These are phyloP conservation scores for Sporothrix brunneoviolacea DNA, from an alignment of 2,329 filamentous ascomycete species.

Conservation along the genomic window DNA sequence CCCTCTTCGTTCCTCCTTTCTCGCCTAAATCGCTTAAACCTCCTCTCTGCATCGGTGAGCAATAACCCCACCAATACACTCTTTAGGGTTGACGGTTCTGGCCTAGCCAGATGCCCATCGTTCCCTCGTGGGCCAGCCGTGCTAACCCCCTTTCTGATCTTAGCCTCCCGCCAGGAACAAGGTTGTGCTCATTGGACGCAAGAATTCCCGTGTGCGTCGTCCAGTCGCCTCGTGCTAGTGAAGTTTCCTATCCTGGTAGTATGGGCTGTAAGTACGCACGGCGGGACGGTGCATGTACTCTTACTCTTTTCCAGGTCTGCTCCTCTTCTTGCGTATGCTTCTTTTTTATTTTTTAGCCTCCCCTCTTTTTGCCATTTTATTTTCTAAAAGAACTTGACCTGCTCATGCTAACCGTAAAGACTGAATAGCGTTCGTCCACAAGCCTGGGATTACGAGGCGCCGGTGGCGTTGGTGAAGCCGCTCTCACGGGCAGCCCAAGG, in stretches of 20 bases:
- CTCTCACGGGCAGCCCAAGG: neutral
- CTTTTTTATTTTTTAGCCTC: too few species aligned
- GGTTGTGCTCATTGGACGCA: neutral
- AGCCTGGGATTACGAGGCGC: neutral
- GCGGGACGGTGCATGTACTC: too few species aligned
- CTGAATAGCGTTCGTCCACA: neutral
- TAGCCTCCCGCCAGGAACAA: neutral
- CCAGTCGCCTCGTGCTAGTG: neutral
- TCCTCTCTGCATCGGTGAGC: neutral
- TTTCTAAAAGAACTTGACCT: too few species aligned
- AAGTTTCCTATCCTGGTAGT: too few species aligned
- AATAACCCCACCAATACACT: too few species aligned
- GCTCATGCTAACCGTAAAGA: neutral
- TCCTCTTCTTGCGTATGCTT: too few species aligned
- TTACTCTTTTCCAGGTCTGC: neutral
- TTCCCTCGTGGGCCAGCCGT: neutral
- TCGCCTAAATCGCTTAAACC: too few species aligned
- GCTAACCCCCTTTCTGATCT: neutral
- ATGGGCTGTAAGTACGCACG: too few species aligned
- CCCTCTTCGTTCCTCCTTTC: too few species aligned
- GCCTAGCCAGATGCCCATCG: too few species aligned
- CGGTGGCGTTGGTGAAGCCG: neutral
- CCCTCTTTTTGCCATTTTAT: too few species aligned
- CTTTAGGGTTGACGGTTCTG: too few species aligned
- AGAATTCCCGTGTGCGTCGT: neutral